Base-by-base conservation (phyloP, 176 grass and related monocot species). In the Aegilops longissima region DNA sequence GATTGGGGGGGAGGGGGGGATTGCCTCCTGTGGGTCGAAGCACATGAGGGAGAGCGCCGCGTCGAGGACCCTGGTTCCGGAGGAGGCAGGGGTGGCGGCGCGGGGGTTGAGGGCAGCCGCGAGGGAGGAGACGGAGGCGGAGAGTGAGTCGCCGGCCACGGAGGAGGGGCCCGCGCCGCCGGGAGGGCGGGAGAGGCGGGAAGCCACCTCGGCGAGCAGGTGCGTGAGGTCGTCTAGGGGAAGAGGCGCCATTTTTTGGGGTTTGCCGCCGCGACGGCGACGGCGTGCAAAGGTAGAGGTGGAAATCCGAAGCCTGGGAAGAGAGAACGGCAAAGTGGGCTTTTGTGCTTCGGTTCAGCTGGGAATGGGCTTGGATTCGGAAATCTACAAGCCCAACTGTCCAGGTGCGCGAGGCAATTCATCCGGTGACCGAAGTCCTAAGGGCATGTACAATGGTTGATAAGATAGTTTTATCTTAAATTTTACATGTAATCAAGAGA, bases 1-100 rank as follows among this genome's bases (percentile, higher is more conserved):
- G 39, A 42, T 42, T 42, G 39, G 39, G 39, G 39, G 39, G 4
- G 39, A 10, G 4, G 33, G 36, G 34, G 34, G 47, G 16, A 1
- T 29, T 80, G 54, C 95, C 88, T 92, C 85, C 11, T 85, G 40
- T 8, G 83, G 81, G 70, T 88, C 88, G 81, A 95, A 94, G 88
- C 93, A 98, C 92, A 95, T 98, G 61, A 95, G 91, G 40, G 93
- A 95, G 63, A 98, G 96, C 76, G 92, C 84, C 18, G 88, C 25
- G 86, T 98, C 88, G 74, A 94, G 87, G 89, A 98, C 92, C 47
- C 88, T 79, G 84, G 89, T 75, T 33, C 84, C 75, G 78, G 92
- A 70, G 30, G 61, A 8, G 13, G 65, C 6, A 10, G 64, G 5
- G 39, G 34, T n/a, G 54, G n/a, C 38, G 71, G 12, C 47, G 51